Evolutionary conservation across 306 rosid genomes (phyloP), one percentile per base, ranked within the genome.

Genomic region (Cicer cuneatum): DNA sequence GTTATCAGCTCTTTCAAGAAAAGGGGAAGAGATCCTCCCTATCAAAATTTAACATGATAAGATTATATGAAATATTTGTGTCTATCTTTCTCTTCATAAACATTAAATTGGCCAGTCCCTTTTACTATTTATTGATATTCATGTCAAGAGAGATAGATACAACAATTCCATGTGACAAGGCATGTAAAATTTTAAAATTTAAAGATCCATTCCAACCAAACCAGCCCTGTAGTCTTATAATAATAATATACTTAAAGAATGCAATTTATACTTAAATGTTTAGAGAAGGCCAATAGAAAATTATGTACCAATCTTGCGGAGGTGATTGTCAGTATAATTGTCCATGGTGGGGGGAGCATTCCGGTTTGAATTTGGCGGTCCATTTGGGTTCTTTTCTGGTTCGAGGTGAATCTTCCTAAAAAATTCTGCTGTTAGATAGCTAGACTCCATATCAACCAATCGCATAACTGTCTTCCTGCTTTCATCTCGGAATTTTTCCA

Each of bases 381-480:
- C 84, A 52, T 78, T 86, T 46, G 90, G 87, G 71, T 37, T 80
- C 79, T 83, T 92, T 63, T 94, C 99, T 42, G 90, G 85, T 81
- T 94, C 98, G 57, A 78, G 74, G 82, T 86, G 83, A 78, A 92
- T 89, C 85, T 94, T 94, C 66, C 98, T 83, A 78, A 94, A 94
- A 83, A 94, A 94, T 9, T 92, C 99, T 15, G 88, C 99, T 3
- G 99, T 94, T 5, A 94, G 87, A 78, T 94, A 94, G 89, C 92
- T 87, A 69, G 99, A 89, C 81, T 94, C 99, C 99, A 94, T 94
- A 73, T 94, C 99, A 71, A 94, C 99, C 84, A 94, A 84, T 75
- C 99, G 92, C 62, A 63, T 5, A 81, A 90, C 90, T 62, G 99
- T 92, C 87, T 84, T 94, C 85, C 85, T 83, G 88, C 99, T 85